phyloP scores from a whole-genome alignment of 371 early-diverging fungal genomes.

The Encephalitozoon romaleae region DNA sequence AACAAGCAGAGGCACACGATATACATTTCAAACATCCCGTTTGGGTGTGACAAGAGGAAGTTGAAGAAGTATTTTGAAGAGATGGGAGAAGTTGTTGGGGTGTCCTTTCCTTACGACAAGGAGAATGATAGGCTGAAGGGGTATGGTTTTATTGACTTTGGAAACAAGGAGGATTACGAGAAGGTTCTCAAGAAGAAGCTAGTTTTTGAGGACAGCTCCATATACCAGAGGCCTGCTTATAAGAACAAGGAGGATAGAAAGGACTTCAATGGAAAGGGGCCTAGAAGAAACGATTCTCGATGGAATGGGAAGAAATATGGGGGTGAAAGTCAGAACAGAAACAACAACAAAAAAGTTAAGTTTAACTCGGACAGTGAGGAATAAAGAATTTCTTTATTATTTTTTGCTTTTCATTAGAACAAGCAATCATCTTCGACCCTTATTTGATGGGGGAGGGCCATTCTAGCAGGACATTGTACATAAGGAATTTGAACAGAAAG shows the following conservation, averaged over 20 bases:
- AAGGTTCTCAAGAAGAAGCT: slow-evolving; percentile 45
- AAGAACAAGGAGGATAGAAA: slow-evolving; percentile 13
- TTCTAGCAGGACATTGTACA: background rate
- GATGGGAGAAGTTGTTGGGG: slow-evolving; percentile 33
- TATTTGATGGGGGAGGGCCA: background rate
- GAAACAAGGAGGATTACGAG: slow-evolving; percentile 16
- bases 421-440: background rate
- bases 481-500: background rate
- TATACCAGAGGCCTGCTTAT: slow-evolving; percentile 44
- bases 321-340: background rate
- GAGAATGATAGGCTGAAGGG: slow-evolving; percentile 52
- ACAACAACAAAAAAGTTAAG: slow-evolving; percentile 6
- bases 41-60: slow-evolving; percentile 26
- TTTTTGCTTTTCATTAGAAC: background rate
- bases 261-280: background rate
- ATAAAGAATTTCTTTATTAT: slow-evolving; percentile 10
- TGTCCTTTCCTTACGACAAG: slow-evolving; percentile 41
- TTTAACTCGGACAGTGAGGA: background rate
- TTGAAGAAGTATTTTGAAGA: slow-evolving; percentile 33
- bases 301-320: background rate
- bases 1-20: slow-evolving; percentile 41
- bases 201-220: slow-evolving; percentile 51
- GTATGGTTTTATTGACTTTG: slow-evolving; percentile 50
- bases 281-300: background rate
- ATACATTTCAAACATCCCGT: slow-evolving; percentile 54